Evolutionary conservation across 2,329 filamentous ascomycete species (phyloP).

Genomic region (Colletotrichum siamense): DNA sequence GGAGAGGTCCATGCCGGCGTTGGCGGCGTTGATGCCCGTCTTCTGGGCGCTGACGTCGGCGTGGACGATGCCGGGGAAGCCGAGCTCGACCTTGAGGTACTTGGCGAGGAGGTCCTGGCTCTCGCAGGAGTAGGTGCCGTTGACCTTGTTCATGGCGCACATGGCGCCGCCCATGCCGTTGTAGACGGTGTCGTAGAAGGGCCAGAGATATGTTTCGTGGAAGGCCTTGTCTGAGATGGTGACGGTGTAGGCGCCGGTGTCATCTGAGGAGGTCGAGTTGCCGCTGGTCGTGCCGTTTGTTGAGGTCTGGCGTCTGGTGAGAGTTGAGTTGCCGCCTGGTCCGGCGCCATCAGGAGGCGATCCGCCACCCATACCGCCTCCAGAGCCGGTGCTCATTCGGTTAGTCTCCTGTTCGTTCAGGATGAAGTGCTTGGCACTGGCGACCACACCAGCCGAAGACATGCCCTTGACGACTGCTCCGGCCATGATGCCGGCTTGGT

Average conservation of each 20-base stretch:
- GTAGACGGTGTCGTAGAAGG: conserved; percentile 26
- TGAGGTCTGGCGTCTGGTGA: conserved; percentile 65
- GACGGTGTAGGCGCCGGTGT: conserved; percentile 3
- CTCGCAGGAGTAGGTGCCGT: conserved; percentile 28
- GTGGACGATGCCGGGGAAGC: conserved; percentile 27
- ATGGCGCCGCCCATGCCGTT: conserved; percentile 26
- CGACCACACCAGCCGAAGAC: neutral
- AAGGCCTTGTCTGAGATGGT: conserved; percentile 35
- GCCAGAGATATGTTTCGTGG: conserved; percentile 30
- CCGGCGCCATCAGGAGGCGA: conserved; percentile 29
- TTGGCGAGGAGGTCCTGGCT: conserved; percentile 25
- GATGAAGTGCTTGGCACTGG: conserved; percentile 60
- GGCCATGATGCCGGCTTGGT: conserved; percentile 9
- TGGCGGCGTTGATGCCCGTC: conserved; percentile 28
- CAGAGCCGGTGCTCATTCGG: conserved; percentile 41
- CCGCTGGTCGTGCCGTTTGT: conserved; percentile 61
- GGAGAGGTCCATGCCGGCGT: conserved; percentile 41
- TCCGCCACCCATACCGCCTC: conserved; percentile 46
- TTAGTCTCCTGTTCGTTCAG: conserved; percentile 67
- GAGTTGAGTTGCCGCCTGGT: neutral
- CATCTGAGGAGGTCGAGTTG: conserved; percentile 57
- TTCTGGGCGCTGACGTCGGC: conserved; percentile 26
- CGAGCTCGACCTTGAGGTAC: conserved; percentile 31
- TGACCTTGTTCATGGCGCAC: conserved; percentile 30
- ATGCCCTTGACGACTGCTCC: conserved; percentile 4